A percentile compares a stretch with the other conserved stretches of the same genome.
These are phyloP conservation scores for Pterulicium gracile DNA, from an alignment of 1,284 basidiomycete species.

Conservation along the genomic window DNA sequence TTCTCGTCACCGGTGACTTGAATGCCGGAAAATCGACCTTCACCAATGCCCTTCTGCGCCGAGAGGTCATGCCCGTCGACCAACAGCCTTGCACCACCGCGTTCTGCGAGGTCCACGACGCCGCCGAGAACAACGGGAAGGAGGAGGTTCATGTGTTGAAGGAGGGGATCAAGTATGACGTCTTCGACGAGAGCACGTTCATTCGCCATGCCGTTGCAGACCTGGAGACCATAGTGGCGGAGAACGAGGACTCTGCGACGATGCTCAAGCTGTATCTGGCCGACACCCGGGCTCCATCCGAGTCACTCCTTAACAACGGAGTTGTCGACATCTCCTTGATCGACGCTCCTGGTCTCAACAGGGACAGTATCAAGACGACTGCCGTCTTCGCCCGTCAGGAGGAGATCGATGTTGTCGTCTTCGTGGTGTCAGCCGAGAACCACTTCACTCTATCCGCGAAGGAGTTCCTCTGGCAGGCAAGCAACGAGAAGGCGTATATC, in stretches of 20 bases:
- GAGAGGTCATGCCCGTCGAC: slow-evolving; percentile 92
- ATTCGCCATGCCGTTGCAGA: slow-evolving; percentile 57
- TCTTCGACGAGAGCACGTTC: slow-evolving; percentile 69
- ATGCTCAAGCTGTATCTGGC: slow-evolving; percentile 80
- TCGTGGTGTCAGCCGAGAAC: slow-evolving; percentile 97
- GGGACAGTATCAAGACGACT: slow-evolving; percentile 93
- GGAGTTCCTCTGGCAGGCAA: slow-evolving; percentile 90
- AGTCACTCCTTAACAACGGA: slow-evolving; percentile 90
- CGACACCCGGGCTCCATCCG: slow-evolving; percentile 60
- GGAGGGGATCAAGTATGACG: slow-evolving; percentile 62
- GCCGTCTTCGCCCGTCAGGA: slow-evolving; percentile 94
- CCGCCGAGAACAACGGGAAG: slow-evolving; percentile 66
- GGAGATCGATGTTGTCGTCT: slow-evolving; percentile 98
- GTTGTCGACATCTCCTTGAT: slow-evolving; percentile 97
- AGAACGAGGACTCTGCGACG: slow-evolving; percentile 65
- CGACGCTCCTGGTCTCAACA: slow-evolving; percentile 96
- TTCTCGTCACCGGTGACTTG: slow-evolving; percentile 97
- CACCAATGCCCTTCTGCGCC: slow-evolving; percentile 87
- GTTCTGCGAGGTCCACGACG: slow-evolving; percentile 96
- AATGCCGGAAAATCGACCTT: slow-evolving; percentile 99
- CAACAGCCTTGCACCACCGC: slow-evolving; percentile 97
- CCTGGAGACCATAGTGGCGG: slow-evolving; percentile 74
- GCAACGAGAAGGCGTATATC: slow-evolving; percentile 95
- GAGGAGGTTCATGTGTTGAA: slow-evolving; percentile 81
- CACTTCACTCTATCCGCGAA: slow-evolving; percentile 96